Evolutionary conservation across 306 rosid genomes (phyloP).

Genomic region (Nissolia schottii): DNA sequence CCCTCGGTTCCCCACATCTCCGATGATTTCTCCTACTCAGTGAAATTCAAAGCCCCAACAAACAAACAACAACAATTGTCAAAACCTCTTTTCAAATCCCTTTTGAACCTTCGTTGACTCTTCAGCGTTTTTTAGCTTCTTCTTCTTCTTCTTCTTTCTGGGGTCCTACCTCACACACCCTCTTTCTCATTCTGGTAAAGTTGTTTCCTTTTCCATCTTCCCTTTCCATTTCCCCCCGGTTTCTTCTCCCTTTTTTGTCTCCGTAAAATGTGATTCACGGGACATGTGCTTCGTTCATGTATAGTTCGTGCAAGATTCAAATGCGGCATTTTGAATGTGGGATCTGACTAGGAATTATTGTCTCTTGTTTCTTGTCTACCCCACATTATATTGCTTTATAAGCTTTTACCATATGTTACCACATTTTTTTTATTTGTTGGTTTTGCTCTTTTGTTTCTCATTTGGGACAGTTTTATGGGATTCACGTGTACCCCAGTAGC

Average conservation of each 20-base stretch:
- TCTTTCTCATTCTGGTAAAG: slow-evolving; percentile 35
- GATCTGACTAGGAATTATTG: slow-evolving; percentile 26
- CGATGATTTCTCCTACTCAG: slow-evolving; percentile 21
- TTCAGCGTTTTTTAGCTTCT: slow-evolving; percentile 16
- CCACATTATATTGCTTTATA: slow-evolving; percentile 20
- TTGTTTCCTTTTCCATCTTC: slow-evolving; percentile 10
- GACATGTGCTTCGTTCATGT: slow-evolving; percentile 5
- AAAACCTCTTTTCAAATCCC: not conserved
- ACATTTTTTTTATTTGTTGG: not conserved
- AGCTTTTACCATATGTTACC: slow-evolving; percentile 15
- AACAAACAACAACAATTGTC: not conserved
- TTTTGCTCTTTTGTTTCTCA: not conserved
- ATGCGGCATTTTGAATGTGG: slow-evolving; percentile 19
- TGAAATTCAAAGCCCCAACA: slow-evolving; percentile 2
- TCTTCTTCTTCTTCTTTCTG: too few relatives aligned
- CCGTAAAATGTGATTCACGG: not conserved
- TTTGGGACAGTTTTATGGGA: slow-evolving; percentile 29
- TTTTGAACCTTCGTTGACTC: not conserved
- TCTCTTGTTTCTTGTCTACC: slow-evolving; percentile 4
- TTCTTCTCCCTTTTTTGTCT: slow-evolving; percentile 2
- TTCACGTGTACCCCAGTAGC: slow-evolving; percentile 12
- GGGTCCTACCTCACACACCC: slow-evolving; percentile 14
- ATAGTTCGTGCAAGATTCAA: not conserved
- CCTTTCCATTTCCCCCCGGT: not conserved
- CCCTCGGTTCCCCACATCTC: slow-evolving; percentile 17